Percentiles rank a stretch among this genome's conserved stretches.
These are phyloP conservation scores for Alternaria atra DNA, from an alignment of 2,329 filamentous ascomycete species.

Conservation along the genomic window DNA sequence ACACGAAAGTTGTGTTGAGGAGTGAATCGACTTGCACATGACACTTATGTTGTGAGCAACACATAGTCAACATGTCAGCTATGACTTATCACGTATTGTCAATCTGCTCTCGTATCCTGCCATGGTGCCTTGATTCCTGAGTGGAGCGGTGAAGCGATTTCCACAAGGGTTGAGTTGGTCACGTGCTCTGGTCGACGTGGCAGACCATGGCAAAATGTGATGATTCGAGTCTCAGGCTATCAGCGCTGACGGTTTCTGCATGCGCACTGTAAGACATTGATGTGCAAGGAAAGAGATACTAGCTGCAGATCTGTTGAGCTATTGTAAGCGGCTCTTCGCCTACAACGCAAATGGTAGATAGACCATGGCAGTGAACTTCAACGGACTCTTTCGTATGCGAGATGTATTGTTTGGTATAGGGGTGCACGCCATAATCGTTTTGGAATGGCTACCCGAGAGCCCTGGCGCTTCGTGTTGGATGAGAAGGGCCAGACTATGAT, in stretches of 20 bases:
- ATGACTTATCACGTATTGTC: constrained; percentile 3
- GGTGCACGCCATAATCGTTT: not conserved
- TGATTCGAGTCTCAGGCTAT: constrained; percentile 1
- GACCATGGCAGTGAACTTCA: not conserved
- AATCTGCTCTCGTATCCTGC: constrained; percentile 4
- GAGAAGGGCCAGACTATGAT: not conserved
- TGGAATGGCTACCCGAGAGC: not conserved
- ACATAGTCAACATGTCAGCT: not conserved
- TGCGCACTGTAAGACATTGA: not conserved
- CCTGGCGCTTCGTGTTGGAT: not conserved
- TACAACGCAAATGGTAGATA: not conserved
- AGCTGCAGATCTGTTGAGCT: not conserved
- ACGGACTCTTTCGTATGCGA: not conserved
- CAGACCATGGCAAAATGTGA: not conserved
- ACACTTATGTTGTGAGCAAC: constrained; percentile 1
- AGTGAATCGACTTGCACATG: constrained; percentile 11
- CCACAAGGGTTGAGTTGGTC: constrained; percentile 17
- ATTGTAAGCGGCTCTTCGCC: not conserved
- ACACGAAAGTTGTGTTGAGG: not conserved
- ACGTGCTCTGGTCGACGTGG: constrained; percentile 20
- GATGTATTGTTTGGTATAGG: not conserved
- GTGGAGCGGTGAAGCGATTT: constrained; percentile 26
- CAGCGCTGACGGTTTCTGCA: not conserved
- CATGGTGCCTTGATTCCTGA: constrained; percentile 17
- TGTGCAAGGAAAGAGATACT: not conserved